Evolutionary conservation across 768 basidiomycete species (phyloP).

Genomic region (Cystobasidium tubakii): DNA sequence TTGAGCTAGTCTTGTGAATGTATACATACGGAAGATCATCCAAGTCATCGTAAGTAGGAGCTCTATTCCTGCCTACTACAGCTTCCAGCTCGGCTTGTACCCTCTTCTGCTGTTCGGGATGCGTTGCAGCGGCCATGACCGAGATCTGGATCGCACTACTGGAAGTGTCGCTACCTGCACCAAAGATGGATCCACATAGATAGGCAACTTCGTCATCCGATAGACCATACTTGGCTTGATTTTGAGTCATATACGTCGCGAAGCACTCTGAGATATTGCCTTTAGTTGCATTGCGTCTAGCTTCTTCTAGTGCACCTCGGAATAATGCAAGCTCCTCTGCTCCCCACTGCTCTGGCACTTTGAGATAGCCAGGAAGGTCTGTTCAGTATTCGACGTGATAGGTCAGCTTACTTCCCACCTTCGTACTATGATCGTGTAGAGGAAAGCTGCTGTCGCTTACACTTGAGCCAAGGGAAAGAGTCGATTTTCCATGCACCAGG

Average conservation of each 20-base stretch:
- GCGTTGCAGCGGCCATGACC: constrained; percentile 37
- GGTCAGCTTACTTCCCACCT: background rate
- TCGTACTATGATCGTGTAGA: too few species aligned
- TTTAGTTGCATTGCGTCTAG: constrained; percentile 2
- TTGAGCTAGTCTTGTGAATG: background rate
- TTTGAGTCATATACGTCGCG: constrained; percentile 11
- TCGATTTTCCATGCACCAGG: constrained; percentile 11
- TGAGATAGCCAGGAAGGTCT: constrained; percentile 30
- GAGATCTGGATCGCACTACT: constrained; percentile 34
- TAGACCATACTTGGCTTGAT: constrained; percentile 19
- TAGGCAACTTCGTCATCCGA: constrained; percentile 35
- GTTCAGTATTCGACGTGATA: background rate
- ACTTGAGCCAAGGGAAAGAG: constrained; percentile 10
- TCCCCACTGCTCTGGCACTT: constrained; percentile 21
- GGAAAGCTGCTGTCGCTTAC: too few species aligned
- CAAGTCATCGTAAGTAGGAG: constrained; percentile 34
- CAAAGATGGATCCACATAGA: constrained; percentile 36
- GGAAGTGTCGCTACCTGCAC: constrained; percentile 37
- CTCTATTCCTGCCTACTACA: constrained; percentile 32
- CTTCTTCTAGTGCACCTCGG: constrained; percentile 7
- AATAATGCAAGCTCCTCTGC: constrained; percentile 30
- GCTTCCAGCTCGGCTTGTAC: constrained; percentile 35
- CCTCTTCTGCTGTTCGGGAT: constrained; percentile 34
- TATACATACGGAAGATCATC: constrained; percentile 26
- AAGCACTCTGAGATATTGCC: constrained; percentile 6